Base-by-base conservation (phyloP, 345 rosid species). In the Zanthoxylum bungeanum region DNA sequence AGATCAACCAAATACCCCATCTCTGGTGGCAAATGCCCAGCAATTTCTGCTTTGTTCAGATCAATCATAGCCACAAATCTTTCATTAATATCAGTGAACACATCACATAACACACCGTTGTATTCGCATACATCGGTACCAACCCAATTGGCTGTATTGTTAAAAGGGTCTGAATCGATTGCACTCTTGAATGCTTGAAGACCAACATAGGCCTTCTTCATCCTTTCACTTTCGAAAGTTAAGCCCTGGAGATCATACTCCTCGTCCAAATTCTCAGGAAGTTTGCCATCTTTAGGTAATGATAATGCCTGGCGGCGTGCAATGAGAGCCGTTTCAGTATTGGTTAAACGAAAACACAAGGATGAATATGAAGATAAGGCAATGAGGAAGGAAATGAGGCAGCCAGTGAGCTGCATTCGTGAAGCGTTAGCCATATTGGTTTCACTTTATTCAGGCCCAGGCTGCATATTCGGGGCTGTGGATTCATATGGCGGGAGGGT, bases 111-210 rank as follows among this genome's bases (percentile, higher is more conserved):
- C 34, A 93, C 92, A 2, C 98, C 97, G 0, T 36, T 91, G 65
- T 93, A 93, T 0, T 51, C 50, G 39, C 97, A 93, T 2, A 93
- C 97, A 21, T 86, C 42, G 0, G 85, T 60, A 2, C 98, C 98
- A 40, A 79, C 79, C 98, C 98, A 91, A 53, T 89, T 91, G 2
- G 70, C 82, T 0, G 98, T 93, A 1, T 83, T 82, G 72, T 93
- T 88, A 27, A 51, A 68, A 1, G 97, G 97, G 72, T 93, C 98
- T 0, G 98, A 93, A 69, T 81, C 85, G 2, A 91, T 76, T 0
- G 91, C 88, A 39, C 88, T 81, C 74, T 89, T 93, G 90, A 84
- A n/a, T n/a, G n/a, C n/a, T n/a, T n/a, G n/a, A n/a, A n/a, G n/a
- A n/a, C n/a, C n/a, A n/a, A n/a, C n/a, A n/a, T n/a, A n/a, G n/a